Percentiles rank a stretch among this genome's conserved stretches.
phyloP scores from a whole-genome alignment of 2,329 filamentous ascomycete genomes.

The Graphium sp. region DNA sequence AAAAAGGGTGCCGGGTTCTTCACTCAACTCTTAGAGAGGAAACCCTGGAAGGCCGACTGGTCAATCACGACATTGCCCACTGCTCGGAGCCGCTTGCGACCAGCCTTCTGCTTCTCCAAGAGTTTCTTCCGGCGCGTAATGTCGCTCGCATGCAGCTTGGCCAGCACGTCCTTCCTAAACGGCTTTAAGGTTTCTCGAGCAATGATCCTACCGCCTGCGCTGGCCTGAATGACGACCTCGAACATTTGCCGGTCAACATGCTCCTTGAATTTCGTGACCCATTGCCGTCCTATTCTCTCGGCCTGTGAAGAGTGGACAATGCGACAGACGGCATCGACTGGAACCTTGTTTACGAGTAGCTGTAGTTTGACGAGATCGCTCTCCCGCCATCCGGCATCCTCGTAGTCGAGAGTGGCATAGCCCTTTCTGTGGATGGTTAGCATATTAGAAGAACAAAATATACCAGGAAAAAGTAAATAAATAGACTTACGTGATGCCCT shows the following conservation, averaged over 20 bases:
- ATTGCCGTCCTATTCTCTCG: conserved; percentile 63
- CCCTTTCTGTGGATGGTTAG: conserved; percentile 43
- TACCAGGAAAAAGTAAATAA: neutral
- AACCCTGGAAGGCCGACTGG: conserved; percentile 86
- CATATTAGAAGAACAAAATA: conserved; percentile 2
- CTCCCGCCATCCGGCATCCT: conserved; percentile 75
- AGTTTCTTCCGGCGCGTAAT: conserved; percentile 69
- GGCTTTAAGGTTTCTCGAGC: conserved; percentile 92
- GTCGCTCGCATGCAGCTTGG: conserved; percentile 86
- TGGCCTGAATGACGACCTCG: conserved; percentile 88
- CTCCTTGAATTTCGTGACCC: conserved; percentile 94
- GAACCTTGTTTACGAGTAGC: conserved; percentile 79
- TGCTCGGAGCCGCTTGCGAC: conserved; percentile 68
- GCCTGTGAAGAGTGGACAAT: conserved; percentile 73
- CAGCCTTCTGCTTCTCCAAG: conserved; percentile 92
- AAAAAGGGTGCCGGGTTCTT: too few species aligned
- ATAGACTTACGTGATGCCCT: conserved; percentile 51
- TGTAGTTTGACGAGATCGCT: conserved; percentile 79
- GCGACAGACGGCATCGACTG: conserved; percentile 87
- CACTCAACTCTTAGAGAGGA: conserved; percentile 53
- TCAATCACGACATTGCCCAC: conserved; percentile 93
- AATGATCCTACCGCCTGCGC: conserved; percentile 65
- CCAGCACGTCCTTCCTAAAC: conserved; percentile 86
- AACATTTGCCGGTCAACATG: conserved; percentile 96
- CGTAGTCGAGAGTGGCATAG: conserved; percentile 91